These are phyloP conservation scores for Wallacemonas sp. DNA, from an alignment of 208 protist genomes.

Conservation along the genomic window DNA sequence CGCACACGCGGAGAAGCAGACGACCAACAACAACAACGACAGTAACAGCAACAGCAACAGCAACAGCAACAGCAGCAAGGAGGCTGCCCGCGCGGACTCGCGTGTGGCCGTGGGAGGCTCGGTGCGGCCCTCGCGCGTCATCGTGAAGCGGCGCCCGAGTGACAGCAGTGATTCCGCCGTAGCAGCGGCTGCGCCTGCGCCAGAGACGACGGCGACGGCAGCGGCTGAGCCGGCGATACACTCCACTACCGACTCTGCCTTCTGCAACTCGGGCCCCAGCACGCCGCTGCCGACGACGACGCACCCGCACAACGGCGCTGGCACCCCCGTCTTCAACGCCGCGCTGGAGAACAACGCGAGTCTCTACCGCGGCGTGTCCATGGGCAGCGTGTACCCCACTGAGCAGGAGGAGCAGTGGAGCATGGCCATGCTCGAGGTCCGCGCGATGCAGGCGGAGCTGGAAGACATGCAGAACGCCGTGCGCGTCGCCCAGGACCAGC, in stretches of 20 bases:
- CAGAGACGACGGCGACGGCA: too few species aligned
- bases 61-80: background rate
- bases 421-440: constrained; percentile 65
- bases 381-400: background rate
- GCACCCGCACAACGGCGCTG: too few species aligned
- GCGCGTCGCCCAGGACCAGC: constrained; percentile 43
- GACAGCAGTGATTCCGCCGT: background rate
- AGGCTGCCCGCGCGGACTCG: background rate
- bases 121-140: constrained; percentile 10
- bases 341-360: too few species aligned
- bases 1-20: too few species aligned
- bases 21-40: background rate
- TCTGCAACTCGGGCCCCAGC: too few species aligned
- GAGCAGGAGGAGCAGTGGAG: constrained; percentile 61
- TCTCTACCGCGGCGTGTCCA: too few species aligned
- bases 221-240: too few species aligned
- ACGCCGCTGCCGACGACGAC: too few species aligned
- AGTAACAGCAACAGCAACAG: background rate
- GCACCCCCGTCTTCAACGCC: too few species aligned
- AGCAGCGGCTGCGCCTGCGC: too few species aligned
- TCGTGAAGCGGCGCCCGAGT: constrained; percentile 12
- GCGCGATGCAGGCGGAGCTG: constrained; percentile 63
- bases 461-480: constrained; percentile 39
- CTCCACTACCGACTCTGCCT: too few species aligned
- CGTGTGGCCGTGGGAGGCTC: background rate